phyloP scores from a whole-genome alignment of 805 yeast species.

The Candida sithepensis region DNA sequence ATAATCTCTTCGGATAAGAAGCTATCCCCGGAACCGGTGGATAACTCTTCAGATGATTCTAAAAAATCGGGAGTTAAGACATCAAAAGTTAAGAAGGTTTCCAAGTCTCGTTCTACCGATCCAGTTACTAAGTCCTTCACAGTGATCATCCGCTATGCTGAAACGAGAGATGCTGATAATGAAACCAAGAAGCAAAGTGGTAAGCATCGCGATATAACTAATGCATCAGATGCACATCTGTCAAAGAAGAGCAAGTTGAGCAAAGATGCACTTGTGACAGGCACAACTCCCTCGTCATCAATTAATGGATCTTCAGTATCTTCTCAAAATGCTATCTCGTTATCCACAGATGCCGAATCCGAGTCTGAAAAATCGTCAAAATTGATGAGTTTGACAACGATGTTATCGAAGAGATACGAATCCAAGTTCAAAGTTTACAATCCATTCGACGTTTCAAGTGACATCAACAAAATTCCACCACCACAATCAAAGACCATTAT shows the following conservation, averaged over 20 bases:
- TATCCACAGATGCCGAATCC: background rate
- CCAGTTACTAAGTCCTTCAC: constrained; percentile 10
- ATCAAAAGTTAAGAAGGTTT: constrained; percentile 3
- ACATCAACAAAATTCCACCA: constrained; percentile 11
- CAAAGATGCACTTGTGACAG: too few relatives aligned
- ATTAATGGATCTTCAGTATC: too few relatives aligned
- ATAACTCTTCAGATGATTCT: background rate
- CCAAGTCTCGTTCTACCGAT: background rate
- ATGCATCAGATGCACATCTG: background rate
- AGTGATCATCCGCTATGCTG: constrained; percentile 18
- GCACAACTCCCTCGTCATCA: too few relatives aligned
- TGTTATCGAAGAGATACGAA: constrained; percentile 20
- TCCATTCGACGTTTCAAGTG: constrained; percentile 15
- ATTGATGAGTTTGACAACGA: background rate
- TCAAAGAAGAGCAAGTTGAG: background rate
- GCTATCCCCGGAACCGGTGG: background rate
- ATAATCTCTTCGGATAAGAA: background rate
- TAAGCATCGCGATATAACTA: background rate
- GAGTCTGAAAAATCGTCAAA: background rate
- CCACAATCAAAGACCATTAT: constrained; percentile 20
- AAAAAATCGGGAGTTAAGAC: background rate
- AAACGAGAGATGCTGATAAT: constrained; percentile 6
- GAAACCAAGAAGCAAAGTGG: background rate
- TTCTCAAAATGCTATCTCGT: too few relatives aligned
- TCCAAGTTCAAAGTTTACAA: constrained; percentile 24